Evolutionary conservation across 768 basidiomycete species (phyloP), one percentile per base, ranked within the genome.

Genomic region (Tylopilus intermedius): DNA sequence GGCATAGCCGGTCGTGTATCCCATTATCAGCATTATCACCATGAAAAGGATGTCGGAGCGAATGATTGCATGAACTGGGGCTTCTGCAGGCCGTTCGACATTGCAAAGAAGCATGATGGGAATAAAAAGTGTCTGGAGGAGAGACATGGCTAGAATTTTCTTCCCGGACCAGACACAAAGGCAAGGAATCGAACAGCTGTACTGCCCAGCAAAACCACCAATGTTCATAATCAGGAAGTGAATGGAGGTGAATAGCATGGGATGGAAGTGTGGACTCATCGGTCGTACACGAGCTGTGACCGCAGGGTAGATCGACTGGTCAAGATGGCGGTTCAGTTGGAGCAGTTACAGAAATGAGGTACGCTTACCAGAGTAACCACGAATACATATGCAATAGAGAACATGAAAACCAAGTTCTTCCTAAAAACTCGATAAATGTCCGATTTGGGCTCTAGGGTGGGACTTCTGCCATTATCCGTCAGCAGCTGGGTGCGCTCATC

Each of bases 21-120:
- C 90, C 62, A 92, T 89, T 2, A 68, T 49, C 49, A 88, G 72
- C 13, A 94, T 68, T 42, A 93, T 77, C 22, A 81, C 33, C 79
- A 93, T 82, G 72, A 84, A 94, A 3, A 84, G 45, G 30, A 80
- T 45, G 62, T 94, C 91, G 3, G 90, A 92, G 67, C 73, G 84
- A 75, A 94, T 84, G 53, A 84, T 59, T 7, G 54, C 49, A 43
- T 53, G 45, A 5, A 69, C 59, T 13, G 65, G 60, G 5, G 67
- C 41, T 22, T 62, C 51, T 1, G 71, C 56, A 38, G 73, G 72
- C 42, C 77, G 78, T 57, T 86, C 82, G 43, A 93, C 71, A 63
- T 95, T 95, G 76, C 51, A 47, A 21, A 45, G 13, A 22, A 47
- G 38, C 4, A 51, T 0, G 4, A 51, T 10, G 11, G 51, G 45